Evolutionary conservation across 2,329 filamentous ascomycete species (phyloP), one percentile per base, ranked within the genome.

Genomic region (Fusarium sp.): DNA sequence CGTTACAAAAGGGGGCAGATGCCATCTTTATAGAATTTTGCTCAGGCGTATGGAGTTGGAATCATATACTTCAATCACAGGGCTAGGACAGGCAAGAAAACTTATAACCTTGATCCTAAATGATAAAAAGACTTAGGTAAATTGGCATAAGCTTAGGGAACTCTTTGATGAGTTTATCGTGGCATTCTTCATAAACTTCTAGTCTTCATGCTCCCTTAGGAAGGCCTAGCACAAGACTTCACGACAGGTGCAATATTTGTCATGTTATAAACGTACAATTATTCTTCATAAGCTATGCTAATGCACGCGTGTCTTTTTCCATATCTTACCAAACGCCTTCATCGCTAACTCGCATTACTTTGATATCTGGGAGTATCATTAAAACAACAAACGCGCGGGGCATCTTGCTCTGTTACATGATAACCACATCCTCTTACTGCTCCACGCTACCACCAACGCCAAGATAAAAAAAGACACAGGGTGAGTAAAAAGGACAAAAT

Each of bases 381-480:
- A 64, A 57, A 60, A 60, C 37, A 56, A n/a, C 47, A 50, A 68
- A 58, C 57, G 58, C 62, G 43, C 44, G 46, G 53, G 58, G 50
- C 60, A 58, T 32, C 46, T 40, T 40, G 49, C 28, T 60, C 40
- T 56, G 30, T 57, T 54, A 57, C 49, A 63, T 58, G n/a, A 57
- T 56, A 69, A 49, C 47, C 61, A 63, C 56, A 43, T 59, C 64
- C 50, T 60, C 66, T 64, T 44, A 56, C 64, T 62, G 52, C 59
- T 60, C 35, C 50, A 73, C 54, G 57, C 65, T 73, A 35, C 75
- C 74, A 72, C 72, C 72, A 79, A 80, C 78, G 76, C 76, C 78
- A 62, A 57, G 60, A 33, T 54, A 38, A 67, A 54, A 33, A 64
- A 68, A 58, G 21, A 25, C 33, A 25, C 13, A 69, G 60, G 52